Percentiles rank a stretch among this genome's conserved stretches.
Evolutionary conservation across 345 rosid species (phyloP).

Genomic region (Gynandropsis gynandra): DNA sequence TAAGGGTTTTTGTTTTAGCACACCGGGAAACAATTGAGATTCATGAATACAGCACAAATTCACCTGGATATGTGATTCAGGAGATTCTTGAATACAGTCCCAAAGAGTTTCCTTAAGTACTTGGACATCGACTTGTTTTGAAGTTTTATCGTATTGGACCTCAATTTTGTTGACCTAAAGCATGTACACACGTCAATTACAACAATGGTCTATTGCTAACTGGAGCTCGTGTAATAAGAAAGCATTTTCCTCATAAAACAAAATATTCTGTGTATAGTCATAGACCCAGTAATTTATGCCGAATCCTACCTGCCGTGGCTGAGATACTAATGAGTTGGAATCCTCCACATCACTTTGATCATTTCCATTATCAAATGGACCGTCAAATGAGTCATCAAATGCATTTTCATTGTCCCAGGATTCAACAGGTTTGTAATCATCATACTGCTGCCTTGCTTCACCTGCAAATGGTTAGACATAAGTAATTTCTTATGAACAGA

Average conservation of each 20-base stretch:
- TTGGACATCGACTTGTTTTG: conserved; percentile 94
- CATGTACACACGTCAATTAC: neutral
- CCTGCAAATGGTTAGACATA: conserved; percentile 31
- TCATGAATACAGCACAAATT: neutral
- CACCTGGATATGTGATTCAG: conserved; percentile 44
- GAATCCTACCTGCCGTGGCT: conserved; percentile 78
- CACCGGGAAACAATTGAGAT: neutral
- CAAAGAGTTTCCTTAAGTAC: conserved; percentile 75
- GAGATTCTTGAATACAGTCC: conserved; percentile 55
- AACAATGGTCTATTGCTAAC: conserved; percentile 5
- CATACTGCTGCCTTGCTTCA: conserved; percentile 37
- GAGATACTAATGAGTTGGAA: conserved; percentile 54
- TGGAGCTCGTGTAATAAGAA: conserved; percentile 5
- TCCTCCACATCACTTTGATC: conserved; percentile 59
- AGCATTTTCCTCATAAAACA: conserved; percentile 1
- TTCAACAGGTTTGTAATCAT: conserved; percentile 42
- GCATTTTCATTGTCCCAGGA: conserved; percentile 56
- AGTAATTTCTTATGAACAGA: neutral
- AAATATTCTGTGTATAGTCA: neutral
- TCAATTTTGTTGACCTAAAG: conserved; percentile 74
- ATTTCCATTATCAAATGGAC: conserved; percentile 49
- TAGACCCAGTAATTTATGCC: conserved; percentile 9
- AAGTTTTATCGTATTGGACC: conserved; percentile 74
- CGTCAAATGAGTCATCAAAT: conserved; percentile 29
- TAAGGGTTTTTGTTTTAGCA: conserved; percentile 12